Evolutionary conservation across 495 filamentous ascomycete genomes (phyloP).

Genomic region (Usnea hakonensis): DNA sequence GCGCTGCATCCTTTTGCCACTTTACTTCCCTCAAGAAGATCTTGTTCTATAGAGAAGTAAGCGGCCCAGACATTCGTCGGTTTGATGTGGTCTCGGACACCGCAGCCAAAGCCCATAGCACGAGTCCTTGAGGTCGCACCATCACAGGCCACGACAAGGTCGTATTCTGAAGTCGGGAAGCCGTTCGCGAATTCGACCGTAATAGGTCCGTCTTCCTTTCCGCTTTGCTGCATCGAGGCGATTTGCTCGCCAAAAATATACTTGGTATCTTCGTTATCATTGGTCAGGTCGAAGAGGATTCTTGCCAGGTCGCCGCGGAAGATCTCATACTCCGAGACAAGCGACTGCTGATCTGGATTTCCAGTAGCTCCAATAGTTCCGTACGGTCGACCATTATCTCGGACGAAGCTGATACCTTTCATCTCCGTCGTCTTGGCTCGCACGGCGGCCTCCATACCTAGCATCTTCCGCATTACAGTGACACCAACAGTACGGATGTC

Average conservation of each 20-base stretch:
- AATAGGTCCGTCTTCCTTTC: slow-evolving; percentile 27
- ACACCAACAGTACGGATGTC: slow-evolving; percentile 46
- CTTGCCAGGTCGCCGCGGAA: slow-evolving; percentile 35
- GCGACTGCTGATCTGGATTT: slow-evolving; percentile 27
- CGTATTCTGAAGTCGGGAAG: slow-evolving; percentile 32
- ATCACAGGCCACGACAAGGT: slow-evolving; percentile 44
- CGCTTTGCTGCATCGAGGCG: slow-evolving; percentile 26
- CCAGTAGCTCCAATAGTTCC: slow-evolving; percentile 39
- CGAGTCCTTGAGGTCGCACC: slow-evolving; percentile 43
- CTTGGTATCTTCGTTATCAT: slow-evolving; percentile 32
- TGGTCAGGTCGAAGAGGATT: slow-evolving; percentile 33
- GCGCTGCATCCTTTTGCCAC: slow-evolving; percentile 25
- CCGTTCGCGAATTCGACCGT: slow-evolving; percentile 33
- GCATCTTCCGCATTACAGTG: slow-evolving; percentile 42
- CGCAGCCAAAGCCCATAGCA: slow-evolving; percentile 37
- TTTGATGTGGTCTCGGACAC: slow-evolving; percentile 30
- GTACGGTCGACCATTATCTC: slow-evolving; percentile 28
- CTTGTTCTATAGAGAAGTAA: slow-evolving; percentile 35
- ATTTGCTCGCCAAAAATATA: slow-evolving; percentile 41
- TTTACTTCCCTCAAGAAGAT: slow-evolving; percentile 33
- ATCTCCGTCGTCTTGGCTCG: slow-evolving; percentile 33
- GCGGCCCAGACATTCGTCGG: slow-evolving; percentile 35
- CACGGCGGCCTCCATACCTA: slow-evolving; percentile 40
- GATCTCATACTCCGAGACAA: slow-evolving; percentile 47
- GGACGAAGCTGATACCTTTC: slow-evolving; percentile 40